These are phyloP conservation scores for Ophiostoma montium DNA, from an alignment of 2,329 filamentous ascomycete species.

Conservation along the genomic window DNA sequence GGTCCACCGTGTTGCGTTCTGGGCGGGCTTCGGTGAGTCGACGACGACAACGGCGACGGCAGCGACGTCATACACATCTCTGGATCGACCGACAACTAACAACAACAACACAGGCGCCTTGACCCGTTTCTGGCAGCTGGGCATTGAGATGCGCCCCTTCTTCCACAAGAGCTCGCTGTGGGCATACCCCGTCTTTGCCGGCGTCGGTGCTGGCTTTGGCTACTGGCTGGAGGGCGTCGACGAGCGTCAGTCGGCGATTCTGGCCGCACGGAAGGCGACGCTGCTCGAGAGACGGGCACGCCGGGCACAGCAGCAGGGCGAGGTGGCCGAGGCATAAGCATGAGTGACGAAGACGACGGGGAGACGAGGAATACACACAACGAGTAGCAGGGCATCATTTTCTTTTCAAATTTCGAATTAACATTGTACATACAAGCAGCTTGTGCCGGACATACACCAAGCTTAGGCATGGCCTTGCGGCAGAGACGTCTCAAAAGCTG, in stretches of 20 bases:
- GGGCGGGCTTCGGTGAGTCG: conserved; percentile 76
- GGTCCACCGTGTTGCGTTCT: conserved; percentile 60
- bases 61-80: background rate
- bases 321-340: conserved; percentile 14
- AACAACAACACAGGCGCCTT: conserved; percentile 53
- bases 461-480: background rate
- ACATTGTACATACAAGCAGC: background rate
- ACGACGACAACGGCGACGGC: background rate
- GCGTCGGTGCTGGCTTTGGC: conserved; percentile 78
- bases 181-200: conserved; percentile 83
- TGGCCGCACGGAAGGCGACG: conserved; percentile 63
- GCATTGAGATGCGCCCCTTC: conserved; percentile 94
- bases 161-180: conserved; percentile 74
- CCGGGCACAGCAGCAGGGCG: conserved; percentile 52
- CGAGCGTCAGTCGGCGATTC: conserved; percentile 59
- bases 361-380: background rate
- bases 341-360: background rate
- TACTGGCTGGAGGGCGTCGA: conserved; percentile 95
- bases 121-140: conserved; percentile 89
- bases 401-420: background rate
- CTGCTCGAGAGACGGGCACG: conserved; percentile 83
- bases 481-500: background rate
- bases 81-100: background rate
- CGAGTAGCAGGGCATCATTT: background rate
- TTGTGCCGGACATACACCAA: no score